phyloP scores from a whole-genome alignment of 129 eudicot genomes.

The Pseudognaphalium luteoalbum region DNA sequence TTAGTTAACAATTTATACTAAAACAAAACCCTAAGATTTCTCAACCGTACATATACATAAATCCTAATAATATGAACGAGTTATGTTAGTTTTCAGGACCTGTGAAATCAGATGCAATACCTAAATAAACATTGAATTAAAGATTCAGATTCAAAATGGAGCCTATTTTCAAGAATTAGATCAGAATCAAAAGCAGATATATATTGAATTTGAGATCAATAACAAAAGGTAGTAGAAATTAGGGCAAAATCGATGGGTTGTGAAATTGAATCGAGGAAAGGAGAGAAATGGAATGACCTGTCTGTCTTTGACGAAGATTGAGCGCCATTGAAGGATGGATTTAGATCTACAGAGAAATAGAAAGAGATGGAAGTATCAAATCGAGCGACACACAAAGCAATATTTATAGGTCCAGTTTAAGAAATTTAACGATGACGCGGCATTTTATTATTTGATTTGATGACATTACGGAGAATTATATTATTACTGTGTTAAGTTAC shows the following conservation, averaged over 20 bases:
- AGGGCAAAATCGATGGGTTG: neutral
- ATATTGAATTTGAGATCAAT: conserved; percentile 10
- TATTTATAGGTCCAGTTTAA: neutral
- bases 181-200: neutral
- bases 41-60: conserved; percentile 2
- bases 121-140: conserved; percentile 10
- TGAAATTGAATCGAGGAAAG: conserved; percentile 15
- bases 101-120: conserved; percentile 21
- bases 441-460: too few species aligned
- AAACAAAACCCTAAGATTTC: neutral
- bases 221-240: conserved; percentile 4
- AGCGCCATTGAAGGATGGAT: conserved; percentile 64
- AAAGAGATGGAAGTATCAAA: conserved; percentile 7
- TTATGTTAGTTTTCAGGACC: neutral
- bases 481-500: too few species aligned
- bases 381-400: conserved; percentile 1
- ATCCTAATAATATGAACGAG: neutral
- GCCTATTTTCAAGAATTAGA: neutral
- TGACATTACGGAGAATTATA: too few species aligned
- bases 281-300: conserved; percentile 50
- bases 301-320: conserved; percentile 89
- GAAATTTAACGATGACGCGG: neutral
- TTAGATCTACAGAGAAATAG: neutral
- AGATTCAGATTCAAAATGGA: conserved; percentile 16
- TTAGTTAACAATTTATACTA: neutral